These are phyloP conservation scores for Auxenochlorella protothecoides DNA, from an alignment of 139 green algal genomes.

Conservation along the genomic window DNA sequence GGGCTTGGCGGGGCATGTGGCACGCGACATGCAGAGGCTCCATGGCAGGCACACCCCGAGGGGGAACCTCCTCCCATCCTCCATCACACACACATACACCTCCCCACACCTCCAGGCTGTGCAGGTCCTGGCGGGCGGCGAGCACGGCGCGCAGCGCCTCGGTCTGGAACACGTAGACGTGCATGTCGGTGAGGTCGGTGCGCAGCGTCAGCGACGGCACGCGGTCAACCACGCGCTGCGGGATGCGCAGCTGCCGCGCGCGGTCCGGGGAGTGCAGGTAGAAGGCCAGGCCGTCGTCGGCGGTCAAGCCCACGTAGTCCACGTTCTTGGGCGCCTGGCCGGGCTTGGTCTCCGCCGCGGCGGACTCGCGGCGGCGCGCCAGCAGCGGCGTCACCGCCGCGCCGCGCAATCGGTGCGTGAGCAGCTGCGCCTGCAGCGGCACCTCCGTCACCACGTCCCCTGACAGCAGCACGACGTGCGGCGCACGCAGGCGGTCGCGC, in stretches of 20 bases:
- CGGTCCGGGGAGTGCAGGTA: constrained; percentile 43
- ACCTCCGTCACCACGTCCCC: constrained; percentile 59
- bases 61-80: too few relatives aligned
- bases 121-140: constrained; percentile 29
- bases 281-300: constrained; percentile 49
- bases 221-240: constrained; percentile 24
- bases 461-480: constrained; percentile 47
- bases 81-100: too few relatives aligned
- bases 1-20: too few relatives aligned
- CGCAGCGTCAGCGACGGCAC: constrained; percentile 11
- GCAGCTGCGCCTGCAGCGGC: constrained; percentile 26
- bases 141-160: constrained; percentile 35
- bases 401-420: constrained; percentile 29
- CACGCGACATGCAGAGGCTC: too few relatives aligned
- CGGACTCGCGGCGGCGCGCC: constrained; percentile 30
- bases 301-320: constrained; percentile 52
- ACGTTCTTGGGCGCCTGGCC: constrained; percentile 65
- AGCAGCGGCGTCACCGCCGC: constrained; percentile 56
- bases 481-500: constrained; percentile 12
- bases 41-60: too few relatives aligned
- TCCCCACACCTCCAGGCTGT: constrained; percentile 7
- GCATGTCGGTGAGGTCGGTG: constrained; percentile 50
- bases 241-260: constrained; percentile 40
- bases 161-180: constrained; percentile 50
- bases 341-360: constrained; percentile 57